Percentiles rank a stretch among this genome's conserved stretches.
phyloP scores from a whole-genome alignment of 805 yeast species.

The Kazachstania bromeliacearum region DNA sequence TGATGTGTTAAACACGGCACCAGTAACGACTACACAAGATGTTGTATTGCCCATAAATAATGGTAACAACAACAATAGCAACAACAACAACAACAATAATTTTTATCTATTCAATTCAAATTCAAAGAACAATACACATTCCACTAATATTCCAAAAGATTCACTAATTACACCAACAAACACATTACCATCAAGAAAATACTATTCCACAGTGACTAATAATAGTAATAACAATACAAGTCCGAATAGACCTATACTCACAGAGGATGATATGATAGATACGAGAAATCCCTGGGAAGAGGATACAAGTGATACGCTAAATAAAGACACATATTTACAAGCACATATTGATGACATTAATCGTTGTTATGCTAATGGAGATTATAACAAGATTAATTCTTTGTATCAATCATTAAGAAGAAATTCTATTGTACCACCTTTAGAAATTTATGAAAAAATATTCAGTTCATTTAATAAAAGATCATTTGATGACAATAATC shows the following conservation, averaged over 20 bases:
- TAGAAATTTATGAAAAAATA: slow-evolving; percentile 45
- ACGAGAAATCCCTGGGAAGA: slow-evolving; percentile 21
- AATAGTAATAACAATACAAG: not conserved
- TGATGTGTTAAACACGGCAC: slow-evolving; percentile 11
- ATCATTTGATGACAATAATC: slow-evolving; percentile 40
- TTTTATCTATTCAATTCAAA: not conserved
- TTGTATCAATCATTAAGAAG: slow-evolving; percentile 34
- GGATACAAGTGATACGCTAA: slow-evolving; percentile 25
- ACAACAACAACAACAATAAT: not conserved
- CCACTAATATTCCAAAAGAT: not conserved
- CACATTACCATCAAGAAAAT: too few species aligned
- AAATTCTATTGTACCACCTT: slow-evolving; percentile 39
- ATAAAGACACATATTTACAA: slow-evolving; percentile 24
- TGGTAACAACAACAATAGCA: not conserved
- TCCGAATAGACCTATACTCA: not conserved
- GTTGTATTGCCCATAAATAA: not conserved
- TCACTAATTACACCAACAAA: slow-evolving; percentile 1
- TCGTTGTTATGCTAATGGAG: slow-evolving; percentile 17
- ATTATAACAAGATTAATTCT: slow-evolving; percentile 31
- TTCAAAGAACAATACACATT: not conserved
- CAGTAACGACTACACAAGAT: not conserved
- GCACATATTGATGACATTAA: slow-evolving; percentile 28
- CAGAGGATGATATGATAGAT: slow-evolving; percentile 2
- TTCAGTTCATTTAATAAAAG: slow-evolving; percentile 46
- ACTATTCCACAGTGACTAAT: slow-evolving; percentile 5